Evolutionary conservation across 768 basidiomycete genomes (phyloP), one percentile per base, ranked within the genome.

Genomic region (Suillus subluteus): DNA sequence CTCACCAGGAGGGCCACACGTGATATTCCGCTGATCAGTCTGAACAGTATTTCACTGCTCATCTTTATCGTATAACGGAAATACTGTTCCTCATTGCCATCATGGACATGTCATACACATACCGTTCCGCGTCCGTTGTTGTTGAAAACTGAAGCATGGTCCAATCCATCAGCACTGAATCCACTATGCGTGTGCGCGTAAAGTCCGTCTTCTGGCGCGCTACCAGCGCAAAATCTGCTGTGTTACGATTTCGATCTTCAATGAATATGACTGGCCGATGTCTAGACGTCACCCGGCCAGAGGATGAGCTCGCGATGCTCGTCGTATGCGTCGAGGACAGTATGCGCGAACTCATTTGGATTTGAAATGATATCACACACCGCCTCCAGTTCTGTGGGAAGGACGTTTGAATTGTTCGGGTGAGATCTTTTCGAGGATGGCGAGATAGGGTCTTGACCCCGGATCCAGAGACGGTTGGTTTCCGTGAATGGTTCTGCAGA

Each of bases 141-240:
- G 84, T 86, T 9, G 80, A 76, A 69, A 86, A 84, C 38, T 74
- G 59, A 6, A 83, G 83, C 21, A 79, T 71, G 46, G 83, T 74
- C 81, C 83, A 85, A 0, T 77, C 38, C 0, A 68, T 26, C 26
- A 26, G 26, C 26, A 26, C 59, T 5, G 74, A 69, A 64, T 18
- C 18, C 6, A 21, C 44, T 18, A 44, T 44, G 8, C 3, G 21
- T 74, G 70, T 2, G n/a, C 66, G 71, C 68, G 77, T 72, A 48
- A 77, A 32, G 16, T 65, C 54, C 21, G 65, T 69, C 66, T 73
- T 72, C 26, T 70, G 44, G 65, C 66, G 41, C 32, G 78, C 72
- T 76, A 77, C 56, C 18, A 62, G 54, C 4, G 75, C 74, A n/a
- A 79, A 79, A 67, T 84, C 77, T 41, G 79, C 71, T 46, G 52